These are phyloP conservation scores for Amphirosellinia nigrospora DNA, from an alignment of 495 filamentous ascomycete species.

Conservation along the genomic window DNA sequence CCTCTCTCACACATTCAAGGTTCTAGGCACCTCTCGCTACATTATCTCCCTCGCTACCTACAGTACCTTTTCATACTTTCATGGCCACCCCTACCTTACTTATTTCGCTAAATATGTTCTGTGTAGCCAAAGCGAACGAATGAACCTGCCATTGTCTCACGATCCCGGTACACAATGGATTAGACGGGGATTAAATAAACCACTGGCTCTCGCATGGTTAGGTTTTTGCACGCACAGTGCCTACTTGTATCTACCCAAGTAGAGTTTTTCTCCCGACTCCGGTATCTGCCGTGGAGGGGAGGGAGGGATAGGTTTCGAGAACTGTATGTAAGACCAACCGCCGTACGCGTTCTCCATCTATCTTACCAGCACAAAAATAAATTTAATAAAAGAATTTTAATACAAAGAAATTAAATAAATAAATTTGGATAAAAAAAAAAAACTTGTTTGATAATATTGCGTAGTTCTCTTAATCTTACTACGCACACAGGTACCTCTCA, in stretches of 20 bases:
- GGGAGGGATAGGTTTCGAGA: too few relatives aligned
- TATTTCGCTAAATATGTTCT: constrained; percentile 7
- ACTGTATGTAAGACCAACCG: too few relatives aligned
- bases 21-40: neutral
- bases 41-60: neutral
- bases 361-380: too few relatives aligned
- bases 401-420: too few relatives aligned
- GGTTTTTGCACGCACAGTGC: neutral
- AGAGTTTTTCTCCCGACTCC: too few relatives aligned
- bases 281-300: constrained; percentile 13
- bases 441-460: neutral
- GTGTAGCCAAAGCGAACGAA: neutral
- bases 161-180: constrained; percentile 2
- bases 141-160: neutral
- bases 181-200: neutral
- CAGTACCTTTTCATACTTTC: neutral
- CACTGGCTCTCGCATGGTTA: too few relatives aligned
- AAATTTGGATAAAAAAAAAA: too few relatives aligned
- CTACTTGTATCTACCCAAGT: too few relatives aligned
- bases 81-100: neutral
- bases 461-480: neutral
- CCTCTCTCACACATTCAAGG: too few relatives aligned
- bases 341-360: constrained; percentile 7
- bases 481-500: constrained; percentile 1
- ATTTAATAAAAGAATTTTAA: too few relatives aligned